A percentile compares a stretch with the other conserved stretches of the same genome.
Conservation (phyloP, 2,329 filamentous ascomycete genomes). For the Myrmaecium sp. region DNA sequence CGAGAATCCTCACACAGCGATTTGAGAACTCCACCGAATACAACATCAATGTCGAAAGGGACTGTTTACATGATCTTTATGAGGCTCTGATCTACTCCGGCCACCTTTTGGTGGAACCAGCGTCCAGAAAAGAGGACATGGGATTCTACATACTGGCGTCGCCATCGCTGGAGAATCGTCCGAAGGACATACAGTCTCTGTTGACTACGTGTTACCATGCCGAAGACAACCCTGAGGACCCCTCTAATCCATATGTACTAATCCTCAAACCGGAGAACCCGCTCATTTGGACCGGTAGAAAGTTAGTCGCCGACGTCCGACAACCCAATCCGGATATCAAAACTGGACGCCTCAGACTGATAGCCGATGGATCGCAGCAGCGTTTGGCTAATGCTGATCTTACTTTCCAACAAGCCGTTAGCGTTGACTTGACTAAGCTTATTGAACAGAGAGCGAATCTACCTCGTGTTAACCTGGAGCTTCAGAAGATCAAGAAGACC, state of each 20-base stretch:
- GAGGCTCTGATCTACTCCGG: constrained; percentile 65
- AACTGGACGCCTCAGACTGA: constrained; percentile 67
- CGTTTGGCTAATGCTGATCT: constrained; percentile 63
- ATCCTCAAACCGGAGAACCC: constrained; percentile 67
- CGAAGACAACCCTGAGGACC: constrained; percentile 53
- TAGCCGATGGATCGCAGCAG: constrained; percentile 72
- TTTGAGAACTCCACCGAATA: constrained; percentile 97
- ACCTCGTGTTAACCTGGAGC: constrained; percentile 73
- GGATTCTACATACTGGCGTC: constrained; percentile 76
- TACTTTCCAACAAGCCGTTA: constrained; percentile 60
- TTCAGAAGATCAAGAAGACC: constrained; percentile 89
- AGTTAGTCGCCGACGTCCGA: constrained; percentile 52
- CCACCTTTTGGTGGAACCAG: constrained; percentile 63
- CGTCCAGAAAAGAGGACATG: constrained; percentile 41
- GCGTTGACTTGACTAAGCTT: constrained; percentile 71
- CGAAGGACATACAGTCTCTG: constrained; percentile 70
- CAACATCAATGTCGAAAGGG: constrained; percentile 59
- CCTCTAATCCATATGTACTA: constrained; percentile 66
- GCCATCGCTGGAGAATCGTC: constrained; percentile 55
- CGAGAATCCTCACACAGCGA: constrained; percentile 71
- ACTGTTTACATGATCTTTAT: constrained; percentile 56
- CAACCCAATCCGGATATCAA: constrained; percentile 75
- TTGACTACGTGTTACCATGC: constrained; percentile 63
- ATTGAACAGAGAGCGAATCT: constrained; percentile 89
- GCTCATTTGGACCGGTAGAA: constrained; percentile 66